Base-by-base conservation (phyloP, 768 basidiomycete genomes). In the Trametes cubensis region DNA sequence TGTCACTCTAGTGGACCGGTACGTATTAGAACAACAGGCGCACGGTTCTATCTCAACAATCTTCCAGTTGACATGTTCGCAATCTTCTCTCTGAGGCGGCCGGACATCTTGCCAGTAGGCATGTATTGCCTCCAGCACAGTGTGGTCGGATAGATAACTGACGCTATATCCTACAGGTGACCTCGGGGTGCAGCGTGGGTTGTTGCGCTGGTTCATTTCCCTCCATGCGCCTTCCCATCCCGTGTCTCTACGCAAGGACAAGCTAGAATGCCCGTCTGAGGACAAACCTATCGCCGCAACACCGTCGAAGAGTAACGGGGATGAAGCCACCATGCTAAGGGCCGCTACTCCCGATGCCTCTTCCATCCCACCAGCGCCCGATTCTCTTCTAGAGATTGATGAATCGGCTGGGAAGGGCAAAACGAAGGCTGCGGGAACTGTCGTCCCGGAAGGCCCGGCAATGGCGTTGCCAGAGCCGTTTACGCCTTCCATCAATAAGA, bases 31-130 rank as follows among this genome's bases (percentile, higher is more conserved):
- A 8, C 38, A 21, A 61, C 42, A 45, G 20, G 4, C 25, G 4
- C n/a, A 14, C 8, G 42, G 30, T 47, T 49, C 51, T 66, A 48
- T 6, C 46, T 59, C 56, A 44, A 53, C 53, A 38, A 44, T 62
- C 67, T 68, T 70, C 58, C 75, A 82, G 92, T 94, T n/a, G 88
- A 94, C 68, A 95, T 95, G 94, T 95, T 95, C 70, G 83, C 90
- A 15, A 92, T 97, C 46, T 96, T 95, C 74, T 89, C 91, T 2
- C 78, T 95, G 34, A 81, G 92, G 0, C 85, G 93, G 20, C 90
- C 90, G 1, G 85, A 95, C 71, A 89, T 97, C 55, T 79, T 95
- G 1, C 85, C 89, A 14, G 79, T 84, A 30, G 82, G 81, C 79
- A 58, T 41, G 64, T 67, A 40, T 10, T 13, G 21, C 25, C 52